Base-by-base conservation (phyloP, 208 protist species). In the Leishmania guyanensis region DNA sequence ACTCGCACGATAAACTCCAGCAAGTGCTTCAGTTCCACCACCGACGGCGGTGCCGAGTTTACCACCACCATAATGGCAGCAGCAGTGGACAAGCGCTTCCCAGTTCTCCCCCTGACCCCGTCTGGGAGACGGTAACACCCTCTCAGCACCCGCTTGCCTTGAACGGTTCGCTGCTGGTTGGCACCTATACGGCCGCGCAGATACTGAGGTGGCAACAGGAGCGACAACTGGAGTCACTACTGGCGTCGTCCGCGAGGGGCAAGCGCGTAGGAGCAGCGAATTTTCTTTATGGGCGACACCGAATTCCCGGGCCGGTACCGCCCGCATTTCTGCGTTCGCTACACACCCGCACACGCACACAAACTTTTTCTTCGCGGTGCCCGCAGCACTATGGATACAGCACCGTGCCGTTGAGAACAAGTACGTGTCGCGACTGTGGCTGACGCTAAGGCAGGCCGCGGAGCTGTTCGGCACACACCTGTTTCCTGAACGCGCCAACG, bases 401-500 rank as follows among this genome's bases (percentile, higher is more conserved):
- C 78, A 91, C 62, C 88, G 90, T 22, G 92, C 91, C 0, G 92
- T 91, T 56, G 77, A 85, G 29, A 90, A 92, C 83, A 89, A 89
- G 60, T 97, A 97, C 70, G 88, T 94, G 53, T 97, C 94, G 12
- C 90, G 91, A 36, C 77, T 91, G 51, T 96, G 94, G 90, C 6
- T 96, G 74, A 95, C 94, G 33, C 50, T 70, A 43, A 60, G 74
- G 46, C 88, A 95, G 80, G 94, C 88, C 12, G 77, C 86, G 77
- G 68, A 83, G 53, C 79, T 83, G 58, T 90, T 91, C 75, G 84
- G 86, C 46, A 86, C 86, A 4, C 50, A 56, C 9, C 83, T 97
- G 60, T 64, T 79, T 39, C 78, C 84, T 3, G 84, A 88, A 58
- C 82, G 81, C 22, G 87, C 86, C 36, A 76, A 80, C 60, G 89